Base-by-base conservation (phyloP, 108 stramenopile species). In the Cyclotella sp. region DNA sequence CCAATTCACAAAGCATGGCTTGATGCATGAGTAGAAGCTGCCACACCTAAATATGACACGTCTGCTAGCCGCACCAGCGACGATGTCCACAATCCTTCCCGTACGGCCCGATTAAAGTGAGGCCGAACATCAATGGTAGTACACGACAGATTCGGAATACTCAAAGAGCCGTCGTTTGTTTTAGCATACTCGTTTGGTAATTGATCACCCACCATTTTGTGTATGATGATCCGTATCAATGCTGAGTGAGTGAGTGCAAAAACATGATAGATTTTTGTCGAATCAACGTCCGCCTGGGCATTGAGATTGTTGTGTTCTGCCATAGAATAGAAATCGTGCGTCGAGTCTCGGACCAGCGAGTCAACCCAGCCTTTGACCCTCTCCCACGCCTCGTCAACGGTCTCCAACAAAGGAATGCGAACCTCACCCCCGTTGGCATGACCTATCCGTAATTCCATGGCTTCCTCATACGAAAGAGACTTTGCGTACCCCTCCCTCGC, bases 181-280 rank as follows among this genome's bases (percentile, higher is more conserved):
- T 39, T 65, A 18, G 75, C 68, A 66, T 64, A 60, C 15, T 81
- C 61, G 51, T 45, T 29, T 21, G 72, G 81, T 16, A 86, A 52
- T 40, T 85, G 67, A 28, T 49, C 16, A 10, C 55, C 75, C 13
- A 89, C 84, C 73, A 86, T 81, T 61, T 75, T 70, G 43, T 73
- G 62, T 34, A 87, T 61, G 30, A 83, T 62, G 1, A 77, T 79
- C 13, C 89, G 87, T 29, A 90, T 72, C 9, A 83, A 61, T 12
- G 84, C 87, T 4, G 86, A 75, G 70, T 90, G 89, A 0, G 87
- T 79, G 18, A 90, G 46, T 1, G 85, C 87, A 49, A 88, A 80
- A 9, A 89, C 85, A 69, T 81, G 24, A 18, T 78, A 87, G 22
- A 72, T 62, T 39, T 57, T 72, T 30, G 71, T 46, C 12, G 64